Conservation (phyloP, 371 early-diverging fungal genomes). For the Lichtheimia hyalospora region DNA sequence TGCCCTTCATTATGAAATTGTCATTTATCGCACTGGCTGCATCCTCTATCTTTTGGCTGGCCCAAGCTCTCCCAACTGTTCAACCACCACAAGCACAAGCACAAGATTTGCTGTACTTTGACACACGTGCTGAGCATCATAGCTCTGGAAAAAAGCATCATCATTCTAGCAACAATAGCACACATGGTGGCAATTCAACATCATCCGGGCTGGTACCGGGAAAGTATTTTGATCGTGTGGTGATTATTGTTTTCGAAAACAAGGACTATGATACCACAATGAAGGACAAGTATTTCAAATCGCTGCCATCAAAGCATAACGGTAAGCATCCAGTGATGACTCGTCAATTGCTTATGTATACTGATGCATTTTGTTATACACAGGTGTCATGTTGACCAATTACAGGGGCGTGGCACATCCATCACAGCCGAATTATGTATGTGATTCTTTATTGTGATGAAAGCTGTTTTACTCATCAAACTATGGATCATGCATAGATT, state of each 20-base stretch:
- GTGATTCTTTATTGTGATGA: neutral
- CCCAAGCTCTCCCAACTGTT: conserved; percentile 4
- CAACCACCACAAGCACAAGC: no score
- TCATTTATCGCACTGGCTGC: conserved; percentile 11
- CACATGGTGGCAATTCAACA: no score
- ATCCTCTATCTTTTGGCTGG: conserved; percentile 8
- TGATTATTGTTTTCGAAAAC: conserved; percentile 56
- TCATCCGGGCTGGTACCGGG: conserved; percentile 20
- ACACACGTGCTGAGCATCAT: no score
- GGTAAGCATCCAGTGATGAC: conserved; percentile 5
- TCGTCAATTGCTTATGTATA: neutral
- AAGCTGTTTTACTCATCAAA: neutral
- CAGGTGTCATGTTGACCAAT: conserved; percentile 30
- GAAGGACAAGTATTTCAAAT: conserved; percentile 34
- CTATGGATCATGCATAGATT: conserved; percentile 21
- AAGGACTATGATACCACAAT: conserved; percentile 36
- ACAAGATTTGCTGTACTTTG: no score
- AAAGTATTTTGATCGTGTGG: conserved; percentile 43
- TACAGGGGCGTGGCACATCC: conserved; percentile 40
- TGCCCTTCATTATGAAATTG: conserved; percentile 4
- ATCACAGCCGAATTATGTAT: conserved; percentile 46
- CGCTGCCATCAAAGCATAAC: conserved; percentile 21
- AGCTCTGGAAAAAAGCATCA: no score
- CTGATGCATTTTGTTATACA: conserved; percentile 7
- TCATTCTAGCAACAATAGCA: no score